A percentile compares a stretch with the other conserved stretches of the same genome.
These are phyloP conservation scores for Lipomyces japonicus DNA, from an alignment of 805 yeast genomes.

Conservation along the genomic window DNA sequence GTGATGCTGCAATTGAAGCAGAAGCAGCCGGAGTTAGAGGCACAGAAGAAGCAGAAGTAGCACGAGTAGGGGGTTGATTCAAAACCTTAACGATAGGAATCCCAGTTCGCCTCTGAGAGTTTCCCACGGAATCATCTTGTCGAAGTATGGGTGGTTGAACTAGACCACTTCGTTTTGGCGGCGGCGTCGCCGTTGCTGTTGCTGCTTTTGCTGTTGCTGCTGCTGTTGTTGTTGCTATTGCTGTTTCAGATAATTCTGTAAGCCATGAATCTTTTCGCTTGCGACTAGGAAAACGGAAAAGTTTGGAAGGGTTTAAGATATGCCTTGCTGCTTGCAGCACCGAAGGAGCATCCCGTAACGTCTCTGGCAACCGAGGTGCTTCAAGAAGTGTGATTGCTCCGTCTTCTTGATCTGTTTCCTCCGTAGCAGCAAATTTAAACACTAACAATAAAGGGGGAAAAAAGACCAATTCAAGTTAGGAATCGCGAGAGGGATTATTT, in stretches of 20 bases:
- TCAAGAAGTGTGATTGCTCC: constrained; percentile 26
- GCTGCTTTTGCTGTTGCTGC: no score
- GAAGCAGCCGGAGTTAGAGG: constrained; percentile 3
- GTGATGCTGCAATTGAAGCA: no score
- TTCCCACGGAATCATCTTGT: background rate
- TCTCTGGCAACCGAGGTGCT: background rate
- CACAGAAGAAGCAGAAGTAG: background rate
- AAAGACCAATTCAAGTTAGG: background rate
- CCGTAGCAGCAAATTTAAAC: constrained; percentile 22
- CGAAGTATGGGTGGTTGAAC: no score
- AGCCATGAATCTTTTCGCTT: background rate
- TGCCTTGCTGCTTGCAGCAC: background rate
- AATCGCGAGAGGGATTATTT: background rate
- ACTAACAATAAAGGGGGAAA: no score
- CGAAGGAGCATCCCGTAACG: background rate
- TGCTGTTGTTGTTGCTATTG: no score
- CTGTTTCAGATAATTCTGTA: no score
- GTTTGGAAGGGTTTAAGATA: no score
- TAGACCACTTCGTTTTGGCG: no score
- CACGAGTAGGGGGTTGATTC: background rate
- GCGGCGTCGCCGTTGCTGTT: no score
- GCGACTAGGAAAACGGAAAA: background rate
- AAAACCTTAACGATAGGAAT: constrained; percentile 16
- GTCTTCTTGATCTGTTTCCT: constrained; percentile 14
- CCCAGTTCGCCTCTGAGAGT: constrained; percentile 2